Evolutionary conservation across 257 asterid genomes (phyloP).

Genomic region (Jasminum sambac): DNA sequence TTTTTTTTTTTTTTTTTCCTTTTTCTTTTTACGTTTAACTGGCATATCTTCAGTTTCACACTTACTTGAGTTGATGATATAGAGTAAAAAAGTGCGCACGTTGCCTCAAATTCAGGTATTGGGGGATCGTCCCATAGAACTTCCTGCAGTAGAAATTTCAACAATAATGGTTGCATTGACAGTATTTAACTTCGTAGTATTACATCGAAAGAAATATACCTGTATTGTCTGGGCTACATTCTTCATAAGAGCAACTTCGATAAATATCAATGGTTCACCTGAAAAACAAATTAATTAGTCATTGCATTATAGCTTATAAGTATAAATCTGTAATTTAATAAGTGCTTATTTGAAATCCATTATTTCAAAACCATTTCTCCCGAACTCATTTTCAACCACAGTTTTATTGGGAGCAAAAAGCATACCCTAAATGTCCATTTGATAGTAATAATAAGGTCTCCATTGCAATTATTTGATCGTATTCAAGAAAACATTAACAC

Average conservation of each 20-base stretch:
- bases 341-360: no score
- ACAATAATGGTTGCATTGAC: conserved; percentile 19
- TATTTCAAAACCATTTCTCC: no score
- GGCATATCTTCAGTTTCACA: neutral
- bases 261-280: conserved; percentile 97
- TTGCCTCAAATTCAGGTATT: conserved; percentile 76
- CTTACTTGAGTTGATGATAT: conserved; percentile 94
- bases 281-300: conserved; percentile 32
- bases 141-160: conserved; percentile 54
- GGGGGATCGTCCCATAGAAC: conserved; percentile 97
- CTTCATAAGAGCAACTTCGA: conserved; percentile 95
- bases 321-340: no score
- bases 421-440: neutral
- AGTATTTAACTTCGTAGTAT: conserved; percentile 8
- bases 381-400: no score
- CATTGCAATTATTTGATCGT: neutral
- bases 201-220: conserved; percentile 41
- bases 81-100: conserved; percentile 91
- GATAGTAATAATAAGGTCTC: neutral
- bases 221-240: conserved; percentile 78
- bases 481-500: neutral
- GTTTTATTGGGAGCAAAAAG: no score
- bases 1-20: no score
- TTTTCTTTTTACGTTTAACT: no score
- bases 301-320: no score